Conservation (phyloP, 768 basidiomycete genomes). For the Asterophora parasitica region DNA sequence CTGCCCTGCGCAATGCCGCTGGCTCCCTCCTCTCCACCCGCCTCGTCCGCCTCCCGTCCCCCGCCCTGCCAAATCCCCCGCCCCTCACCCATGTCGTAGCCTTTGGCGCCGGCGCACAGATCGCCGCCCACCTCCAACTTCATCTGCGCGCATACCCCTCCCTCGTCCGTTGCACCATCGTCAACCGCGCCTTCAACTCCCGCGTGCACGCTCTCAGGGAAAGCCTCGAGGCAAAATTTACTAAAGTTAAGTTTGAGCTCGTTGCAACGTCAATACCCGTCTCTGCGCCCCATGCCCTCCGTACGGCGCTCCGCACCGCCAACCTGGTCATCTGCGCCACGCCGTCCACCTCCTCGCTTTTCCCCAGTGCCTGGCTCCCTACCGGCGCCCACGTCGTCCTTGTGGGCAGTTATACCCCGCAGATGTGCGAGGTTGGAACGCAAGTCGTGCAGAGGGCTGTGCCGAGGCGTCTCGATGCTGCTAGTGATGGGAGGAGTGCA, state of each 20-base stretch:
- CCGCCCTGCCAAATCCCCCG: too few species aligned
- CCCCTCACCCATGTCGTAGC: conserved; percentile 47
- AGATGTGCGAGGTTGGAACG: conserved; percentile 73
- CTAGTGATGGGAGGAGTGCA: too few species aligned
- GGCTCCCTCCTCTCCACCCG: conserved; percentile 66
- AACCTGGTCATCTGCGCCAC: conserved; percentile 76
- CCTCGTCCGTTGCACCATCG: conserved; percentile 48
- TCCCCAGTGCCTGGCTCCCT: conserved; percentile 60
- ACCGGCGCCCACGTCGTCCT: conserved; percentile 67
- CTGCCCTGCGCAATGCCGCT: conserved; percentile 79
- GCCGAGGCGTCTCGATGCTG: too few species aligned
- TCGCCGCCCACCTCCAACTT: conserved; percentile 58
- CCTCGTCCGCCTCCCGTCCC: conserved; percentile 39
- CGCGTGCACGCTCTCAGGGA: conserved; percentile 39
- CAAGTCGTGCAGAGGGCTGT: conserved; percentile 51
- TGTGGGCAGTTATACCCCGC: conserved; percentile 77
- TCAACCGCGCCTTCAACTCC: conserved; percentile 54
- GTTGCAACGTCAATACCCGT: conserved; percentile 15
- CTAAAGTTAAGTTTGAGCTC: conserved; percentile 22
- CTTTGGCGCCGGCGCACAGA: conserved; percentile 74
- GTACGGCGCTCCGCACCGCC: conserved; percentile 32
- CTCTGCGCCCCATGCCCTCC: conserved; percentile 13
- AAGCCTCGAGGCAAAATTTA: conserved; percentile 20
- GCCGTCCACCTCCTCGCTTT: conserved; percentile 63
- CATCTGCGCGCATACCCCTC: conserved; percentile 54